Evolutionary conservation across 371 early-diverging fungal species (phyloP), one percentile per base, ranked within the genome.

Genomic region (Mucor saturninus): DNA sequence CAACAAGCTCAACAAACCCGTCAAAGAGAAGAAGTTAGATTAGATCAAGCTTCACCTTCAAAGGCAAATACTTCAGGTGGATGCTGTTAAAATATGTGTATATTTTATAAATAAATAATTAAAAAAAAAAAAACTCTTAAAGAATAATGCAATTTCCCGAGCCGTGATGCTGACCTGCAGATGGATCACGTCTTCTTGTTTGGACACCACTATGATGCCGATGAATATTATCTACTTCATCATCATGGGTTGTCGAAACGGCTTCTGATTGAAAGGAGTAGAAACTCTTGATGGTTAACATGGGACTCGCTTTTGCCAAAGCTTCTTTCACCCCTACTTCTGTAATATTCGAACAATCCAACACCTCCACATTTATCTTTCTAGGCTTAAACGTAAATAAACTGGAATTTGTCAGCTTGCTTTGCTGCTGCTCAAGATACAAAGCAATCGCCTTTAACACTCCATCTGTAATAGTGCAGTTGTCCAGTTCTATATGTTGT

Each of bases 1-100:
- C 78, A 77, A 54, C 81, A 81, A 61, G 72, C 80, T 29, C 80
- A 80, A 61, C 80, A 80, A 54, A 71, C 74, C 35, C 77, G 80
- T 48, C 76, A 76, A 62, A 70, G 72, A 64, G 80, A 80, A 63
- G 80, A 80, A 54, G 77, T 80, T 13, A 73, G 63, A 62, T 56
- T 80, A 46, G 80, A 76, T 57, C 58, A 69, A 51, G 38, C 67
- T 29, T 49, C 71, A 35, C 67, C 73, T 53, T 58, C 71, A 42
- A 71, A 70, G 61, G 61, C 21, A 37, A 69, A 52, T 45, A 54
- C 62, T 6, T 60, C 68, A 10, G 67, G 64, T 52, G 67, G 71
- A 37, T 64, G 68, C 7, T 67, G 68, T 54, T 67, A 49, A 61
- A 35, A 35, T 35, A 35, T 35, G 8, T 35, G 8, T 6, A 35